phyloP scores from a whole-genome alignment of 768 basidiomycete species.

The Kwoniella sp. region DNA sequence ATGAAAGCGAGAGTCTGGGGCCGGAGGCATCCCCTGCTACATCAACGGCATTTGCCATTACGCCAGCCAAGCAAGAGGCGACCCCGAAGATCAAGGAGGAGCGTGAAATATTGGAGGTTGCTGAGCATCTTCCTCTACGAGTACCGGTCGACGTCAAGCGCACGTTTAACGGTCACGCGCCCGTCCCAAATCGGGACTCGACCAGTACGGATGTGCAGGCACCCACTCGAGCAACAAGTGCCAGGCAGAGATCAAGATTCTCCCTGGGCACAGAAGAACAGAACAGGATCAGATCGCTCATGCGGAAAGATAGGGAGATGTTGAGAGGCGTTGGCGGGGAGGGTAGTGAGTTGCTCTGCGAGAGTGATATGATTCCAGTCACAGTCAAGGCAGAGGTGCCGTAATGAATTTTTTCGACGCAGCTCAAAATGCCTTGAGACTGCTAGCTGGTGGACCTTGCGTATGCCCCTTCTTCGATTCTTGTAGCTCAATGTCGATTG shows the following conservation, averaged over 20 bases:
- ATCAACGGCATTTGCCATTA: background rate
- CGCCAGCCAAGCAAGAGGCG: background rate
- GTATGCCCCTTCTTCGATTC: no score
- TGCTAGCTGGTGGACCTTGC: no score
- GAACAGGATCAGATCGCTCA: slow-evolving; percentile 11
- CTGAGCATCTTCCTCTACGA: no score
- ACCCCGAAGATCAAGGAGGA: background rate
- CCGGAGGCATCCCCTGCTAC: slow-evolving; percentile 5
- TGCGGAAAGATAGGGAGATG: slow-evolving; percentile 9
- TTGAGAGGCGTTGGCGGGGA: slow-evolving; percentile 1
- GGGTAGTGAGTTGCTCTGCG: background rate
- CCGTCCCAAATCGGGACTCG: no score
- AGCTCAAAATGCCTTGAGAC: no score
- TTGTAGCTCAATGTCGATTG: no score
- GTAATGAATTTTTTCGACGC: background rate
- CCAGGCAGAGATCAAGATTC: slow-evolving; percentile 6
- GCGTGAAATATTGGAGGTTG: no score
- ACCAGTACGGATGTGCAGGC: no score
- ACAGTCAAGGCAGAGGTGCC: background rate
- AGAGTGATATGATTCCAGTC: background rate
- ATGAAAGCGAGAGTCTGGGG: background rate
- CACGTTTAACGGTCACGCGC: no score
- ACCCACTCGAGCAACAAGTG: no score
- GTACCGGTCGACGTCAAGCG: no score
- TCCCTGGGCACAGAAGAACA: slow-evolving; percentile 19